Base-by-base conservation (phyloP, 495 filamentous ascomycete genomes). In the Clavariopsis aquatica region DNA sequence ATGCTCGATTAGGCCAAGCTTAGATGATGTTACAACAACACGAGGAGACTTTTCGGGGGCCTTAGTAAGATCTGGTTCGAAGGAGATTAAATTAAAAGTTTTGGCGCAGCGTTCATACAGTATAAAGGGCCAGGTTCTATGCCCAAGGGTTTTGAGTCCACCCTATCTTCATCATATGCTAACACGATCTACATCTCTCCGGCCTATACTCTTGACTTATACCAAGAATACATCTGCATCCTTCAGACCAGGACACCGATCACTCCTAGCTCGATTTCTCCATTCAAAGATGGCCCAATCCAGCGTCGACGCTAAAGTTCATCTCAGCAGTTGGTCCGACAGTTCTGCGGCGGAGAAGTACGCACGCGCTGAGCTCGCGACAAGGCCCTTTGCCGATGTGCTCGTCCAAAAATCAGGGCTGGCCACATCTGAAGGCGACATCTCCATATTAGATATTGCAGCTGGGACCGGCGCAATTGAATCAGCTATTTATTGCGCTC, bases 361-460 rank as follows among this genome's bases (percentile, higher is more conserved):
- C 31, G 23, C 23, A 3, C 61, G 53, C 8, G 61, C 41, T 8
- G 62, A 65, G 23, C 26, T 52, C 10, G 54, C 52, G 6, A 59
- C 62, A 17, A 15, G 19, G n/a, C 62, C 55, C 1, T 59, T 52
- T 29, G 62, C 54, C 19, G 19, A 54, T 1, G 28, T 28, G 2
- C 24, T 65, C 1, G 24, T 65, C 0, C 2, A 59, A 24, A 53
- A 59, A 22, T 22, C 62, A 31, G 49, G 36, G 3, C 26, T 57
- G 1, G n/a, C 13, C 1, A 31, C 26, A 4, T 41, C 23, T 9
- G 28, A 38, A 8, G 52, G 20, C 2, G 61, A 64, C 12, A 20
- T 47, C 13, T 43, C 12, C n/a, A 51, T 45, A n/a, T 27, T 66
- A 7, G 64, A 66, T 51, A 23, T 66, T n/a, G 56, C 64, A 19